Base-by-base conservation (phyloP, 805 yeast species). In the Saccharomyces paradoxus region DNA sequence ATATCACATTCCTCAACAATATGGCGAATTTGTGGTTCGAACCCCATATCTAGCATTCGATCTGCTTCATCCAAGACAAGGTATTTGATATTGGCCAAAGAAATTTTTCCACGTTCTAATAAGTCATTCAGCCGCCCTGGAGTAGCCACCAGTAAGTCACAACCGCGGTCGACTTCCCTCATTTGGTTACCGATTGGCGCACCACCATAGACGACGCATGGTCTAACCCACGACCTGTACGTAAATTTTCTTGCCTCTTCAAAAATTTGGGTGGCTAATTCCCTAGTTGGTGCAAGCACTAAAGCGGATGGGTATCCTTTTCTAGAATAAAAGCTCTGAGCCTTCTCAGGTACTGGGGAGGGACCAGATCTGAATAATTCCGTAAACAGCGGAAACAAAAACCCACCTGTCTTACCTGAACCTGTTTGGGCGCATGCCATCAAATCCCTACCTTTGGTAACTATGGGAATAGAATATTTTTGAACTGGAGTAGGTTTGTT, bases 11-110 rank as follows among this genome's bases (percentile, higher is more conserved):
- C 95, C 75, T 91, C 94, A 58, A 94, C 98, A 68, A 92, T 91
- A 73, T 90, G 87, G 81, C 98, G 88, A 71, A 92, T 94, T 80
- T 94, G 98, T 60, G 97, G 97, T 79, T 92, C 98, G 78, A 94
- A 94, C 81, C 99, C 99, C 98, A 94, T 92, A 82, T 92, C 98
- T 77, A 92, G 83, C 98, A 92, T 94, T 79, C 98, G 87, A 77
- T 92, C 99, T 68, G 99, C 99, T 80, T 92, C 99, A 75, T 91
- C 98, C 63, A 92, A 80, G 51, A 92, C 96, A 71, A 92, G 81
- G 76, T 88, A 92, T 74, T 86, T 89, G 75, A 90, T 88, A 76
- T 87, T 89, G 60, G 81, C 79, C 68, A 92, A 80, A 41, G 97
- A 89, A 63, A 92, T 88, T 66, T 83, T 79, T 66, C 97, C 97